Evolutionary conservation across 2,329 filamentous ascomycete genomes (phyloP), one percentile per base, ranked within the genome.

Genomic region (Penicillium aurantiogriseum): DNA sequence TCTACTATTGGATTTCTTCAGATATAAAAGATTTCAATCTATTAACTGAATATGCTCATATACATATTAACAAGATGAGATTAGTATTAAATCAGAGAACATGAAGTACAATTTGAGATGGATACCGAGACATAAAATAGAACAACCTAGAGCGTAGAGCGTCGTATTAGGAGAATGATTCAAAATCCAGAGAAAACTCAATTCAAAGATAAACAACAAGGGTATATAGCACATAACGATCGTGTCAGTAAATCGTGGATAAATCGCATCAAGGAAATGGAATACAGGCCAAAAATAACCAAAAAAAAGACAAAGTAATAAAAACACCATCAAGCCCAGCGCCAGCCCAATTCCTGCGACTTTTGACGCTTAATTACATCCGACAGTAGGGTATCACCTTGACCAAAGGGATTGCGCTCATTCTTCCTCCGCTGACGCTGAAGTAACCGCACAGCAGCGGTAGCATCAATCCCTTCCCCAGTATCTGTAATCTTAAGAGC

Each of bases 401-500:
- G 47, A 5, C 60, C 53, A 27, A 65, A 57, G 2, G 60, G 57
- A 29, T 61, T 65, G 29, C 52, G 52, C 36, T 60, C 58, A 15
- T 59, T 47, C 19, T 67, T 74, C 58, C 67, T 67, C 25, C 69
- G 66, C 59, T 77, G 75, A 54, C 73, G 70, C 19, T 83, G 66
- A 60, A 88, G 71, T 56, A 85, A 66, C 57, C 84, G 80, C 23
- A 87, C 79, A 0, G 85, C 85, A 5, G 80, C 78, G 63, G 85
- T 79, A 10, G 83, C 76, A 56, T 85, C 76, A 60, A 87, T 73
- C 0, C 83, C 83, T 61, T 85, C 82, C 0, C 84, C 85, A 15
- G 79, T 79, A 67, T 87, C 85, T 5, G 84, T 87, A 63, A 81
- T 78, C 40, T 80, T 79, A 19, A 88, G 71, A 19, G 85, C 85